Evolutionary conservation across 2,329 filamentous ascomycete species (phyloP).

Genomic region (Fusarium sororula): DNA sequence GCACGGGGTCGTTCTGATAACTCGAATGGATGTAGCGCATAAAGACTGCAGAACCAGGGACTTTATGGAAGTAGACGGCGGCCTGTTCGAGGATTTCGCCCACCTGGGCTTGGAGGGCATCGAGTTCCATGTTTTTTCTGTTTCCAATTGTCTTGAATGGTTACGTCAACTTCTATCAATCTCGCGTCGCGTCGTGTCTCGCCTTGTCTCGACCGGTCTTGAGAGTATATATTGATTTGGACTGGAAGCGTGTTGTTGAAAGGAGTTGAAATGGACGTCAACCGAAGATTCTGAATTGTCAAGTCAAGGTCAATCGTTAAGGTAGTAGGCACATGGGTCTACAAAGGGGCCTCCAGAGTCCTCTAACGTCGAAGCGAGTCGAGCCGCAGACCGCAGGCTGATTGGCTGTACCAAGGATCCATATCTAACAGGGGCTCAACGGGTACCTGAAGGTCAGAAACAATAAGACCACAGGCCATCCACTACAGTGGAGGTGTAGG

Average conservation of each 20-base stretch:
- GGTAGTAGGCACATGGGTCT: background rate
- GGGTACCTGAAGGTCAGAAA: constrained; percentile 18
- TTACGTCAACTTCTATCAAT: background rate
- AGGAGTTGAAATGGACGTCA: background rate
- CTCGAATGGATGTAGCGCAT: constrained; percentile 96
- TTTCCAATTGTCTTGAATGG: background rate
- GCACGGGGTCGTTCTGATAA: constrained; percentile 96
- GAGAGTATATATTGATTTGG: background rate
- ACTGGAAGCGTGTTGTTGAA: background rate
- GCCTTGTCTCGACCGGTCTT: background rate
- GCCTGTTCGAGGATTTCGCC: constrained; percentile 62
- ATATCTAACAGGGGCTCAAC: constrained; percentile 15
- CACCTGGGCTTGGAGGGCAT: constrained; percentile 64
- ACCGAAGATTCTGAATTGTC: background rate
- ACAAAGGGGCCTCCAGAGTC: constrained; percentile 29
- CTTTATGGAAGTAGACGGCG: constrained; percentile 79
- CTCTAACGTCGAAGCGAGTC: background rate
- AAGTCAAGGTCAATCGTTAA: constrained; percentile 3
- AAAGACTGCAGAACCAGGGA: constrained; percentile 93
- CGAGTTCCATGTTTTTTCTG: constrained; percentile 64
- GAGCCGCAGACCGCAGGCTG: background rate
- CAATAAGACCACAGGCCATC: constrained; percentile 1
- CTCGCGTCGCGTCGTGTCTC: background rate
- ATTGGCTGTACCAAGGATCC: constrained; percentile 8
- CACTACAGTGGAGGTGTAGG: constrained; percentile 3